Percentiles rank a stretch among this genome's conserved stretches.
Evolutionary conservation across 2,329 filamentous ascomycete species (phyloP).

Genomic region (Tolypocladium album): DNA sequence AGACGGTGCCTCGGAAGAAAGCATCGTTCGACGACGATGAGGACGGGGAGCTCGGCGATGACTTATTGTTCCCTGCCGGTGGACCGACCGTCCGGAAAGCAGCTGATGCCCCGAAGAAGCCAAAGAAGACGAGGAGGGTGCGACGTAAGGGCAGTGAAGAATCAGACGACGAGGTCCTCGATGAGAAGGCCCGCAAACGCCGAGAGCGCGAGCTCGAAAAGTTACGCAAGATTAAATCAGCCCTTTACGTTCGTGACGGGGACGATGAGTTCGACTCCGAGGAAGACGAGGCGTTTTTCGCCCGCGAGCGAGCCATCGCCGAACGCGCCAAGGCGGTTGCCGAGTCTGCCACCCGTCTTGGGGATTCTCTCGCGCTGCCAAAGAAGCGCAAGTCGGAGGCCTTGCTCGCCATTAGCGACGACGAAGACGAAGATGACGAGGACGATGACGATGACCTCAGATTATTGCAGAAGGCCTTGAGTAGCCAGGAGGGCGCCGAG

Average conservation of each 20-base stretch:
- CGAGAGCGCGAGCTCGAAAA: constrained; percentile 66
- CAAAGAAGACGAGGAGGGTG: constrained; percentile 26
- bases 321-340: constrained; percentile 35
- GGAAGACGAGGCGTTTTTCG: constrained; percentile 62
- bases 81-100: constrained; percentile 49
- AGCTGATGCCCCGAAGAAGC: constrained; percentile 46
- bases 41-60: constrained; percentile 40
- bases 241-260: constrained; percentile 67
- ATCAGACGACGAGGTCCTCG: constrained; percentile 52
- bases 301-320: constrained; percentile 51
- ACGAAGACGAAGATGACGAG: constrained; percentile 10
- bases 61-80: constrained; percentile 58
- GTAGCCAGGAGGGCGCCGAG: constrained; percentile 12
- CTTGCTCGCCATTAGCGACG: constrained; percentile 14
- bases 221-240: constrained; percentile 70
- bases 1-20: constrained; percentile 42
- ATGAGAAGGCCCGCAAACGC: constrained; percentile 50
- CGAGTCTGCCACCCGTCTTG: constrained; percentile 8
- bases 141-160: constrained; percentile 38
- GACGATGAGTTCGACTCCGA: constrained; percentile 86
- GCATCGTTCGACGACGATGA: constrained; percentile 62
- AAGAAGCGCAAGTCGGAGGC: constrained; percentile 18
- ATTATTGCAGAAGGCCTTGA: constrained; percentile 11
- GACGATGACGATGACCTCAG: constrained; percentile 10
- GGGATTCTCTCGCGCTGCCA: constrained; percentile 1